phyloP scores from a whole-genome alignment of 768 basidiomycete genomes.

The Neoboletus subvelutipes region DNA sequence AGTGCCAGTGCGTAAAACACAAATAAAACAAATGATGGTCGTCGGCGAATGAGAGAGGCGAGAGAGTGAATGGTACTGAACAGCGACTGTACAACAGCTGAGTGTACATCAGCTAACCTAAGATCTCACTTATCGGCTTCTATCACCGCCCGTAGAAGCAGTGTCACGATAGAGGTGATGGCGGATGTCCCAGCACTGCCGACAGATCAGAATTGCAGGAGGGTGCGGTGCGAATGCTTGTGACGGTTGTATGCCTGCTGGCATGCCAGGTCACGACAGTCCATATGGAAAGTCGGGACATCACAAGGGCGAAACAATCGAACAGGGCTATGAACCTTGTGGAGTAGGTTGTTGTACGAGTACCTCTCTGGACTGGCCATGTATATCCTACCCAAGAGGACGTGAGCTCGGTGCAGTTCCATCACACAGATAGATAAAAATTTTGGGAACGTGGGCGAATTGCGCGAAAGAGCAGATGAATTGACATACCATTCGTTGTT shows the following conservation, averaged over 20 bases:
- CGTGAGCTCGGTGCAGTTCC: conserved; percentile 9
- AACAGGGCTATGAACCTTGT: conserved; percentile 50
- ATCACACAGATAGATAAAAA: not conserved
- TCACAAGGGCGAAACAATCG: not conserved
- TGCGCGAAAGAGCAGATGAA: not conserved
- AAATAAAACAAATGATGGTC: conserved; percentile 24
- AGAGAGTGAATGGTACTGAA: conserved; percentile 18
- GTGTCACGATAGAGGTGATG: conserved; percentile 3
- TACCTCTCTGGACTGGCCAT: conserved; percentile 62
- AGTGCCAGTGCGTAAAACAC: conserved; percentile 21
- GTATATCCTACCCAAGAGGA: conserved; percentile 47
- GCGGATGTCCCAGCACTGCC: conserved; percentile 2
- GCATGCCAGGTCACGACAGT: conserved; percentile 10
- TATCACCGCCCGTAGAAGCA: conserved; percentile 12
- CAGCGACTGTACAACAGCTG: conserved; percentile 23
- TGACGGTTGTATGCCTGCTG: conserved; percentile 1
- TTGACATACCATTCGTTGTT: conserved; percentile 64
- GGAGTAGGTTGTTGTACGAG: conserved; percentile 74
- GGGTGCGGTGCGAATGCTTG: conserved; percentile 2
- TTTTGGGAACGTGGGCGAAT: not conserved
- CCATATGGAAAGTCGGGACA: conserved; percentile 8
- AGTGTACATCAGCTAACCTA: conserved; percentile 21
- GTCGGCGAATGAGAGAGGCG: conserved; percentile 17
- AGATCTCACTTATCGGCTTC: conserved; percentile 13
- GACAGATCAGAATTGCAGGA: conserved; percentile 14